Base-by-base conservation (phyloP, 2,329 filamentous ascomycete genomes). In the Waltergamsia citrina region DNA sequence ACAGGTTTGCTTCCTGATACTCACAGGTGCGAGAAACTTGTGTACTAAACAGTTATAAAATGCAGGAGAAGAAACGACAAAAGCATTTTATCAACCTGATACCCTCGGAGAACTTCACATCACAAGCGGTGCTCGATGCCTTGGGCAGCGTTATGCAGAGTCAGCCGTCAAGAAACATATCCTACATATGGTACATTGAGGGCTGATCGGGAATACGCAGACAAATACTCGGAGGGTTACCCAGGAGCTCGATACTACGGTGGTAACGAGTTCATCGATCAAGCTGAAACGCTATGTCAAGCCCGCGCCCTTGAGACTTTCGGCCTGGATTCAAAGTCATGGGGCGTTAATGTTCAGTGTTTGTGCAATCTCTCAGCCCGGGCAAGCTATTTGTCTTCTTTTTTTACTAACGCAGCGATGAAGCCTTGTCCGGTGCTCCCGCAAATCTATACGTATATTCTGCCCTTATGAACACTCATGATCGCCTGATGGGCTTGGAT, bases 61-160 rank as follows among this genome's bases (percentile, higher is more conserved):
- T 32, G 9, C 23, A 94, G 85, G 92, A 98, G 69, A 96, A 96
- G 75, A 74, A 74, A 46, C 77, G 92, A 47, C 92, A 98, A 62
- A 94, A 94, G 62, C 87, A 96, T 60, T 98, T 95, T 53, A 94
- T 98, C 66, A 96, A 96, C 61, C 71, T 94, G 38, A 94, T 94
- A 45, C 87, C 87, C 15, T 94, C 87, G 6, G 87, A 94, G 63
- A 94, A 94, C 65, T 94, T 94, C 53, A 94, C 87, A 18, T 94
- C 87, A 7, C 85, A 93, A 59, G 85, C 87, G 20, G 87, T 94
- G 15, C 74, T 94, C 36, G 87, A 94, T 69, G 85, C 87, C 22
- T 69, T 94, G 40, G 87, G 87, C 44, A 94, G 86, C 67, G 82
- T 88, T 35, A 94, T 94, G 87, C 87, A 94, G 60, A 94, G 85